Conservation (phyloP, 2,329 filamentous ascomycete genomes). For the Xylaria digitata region DNA sequence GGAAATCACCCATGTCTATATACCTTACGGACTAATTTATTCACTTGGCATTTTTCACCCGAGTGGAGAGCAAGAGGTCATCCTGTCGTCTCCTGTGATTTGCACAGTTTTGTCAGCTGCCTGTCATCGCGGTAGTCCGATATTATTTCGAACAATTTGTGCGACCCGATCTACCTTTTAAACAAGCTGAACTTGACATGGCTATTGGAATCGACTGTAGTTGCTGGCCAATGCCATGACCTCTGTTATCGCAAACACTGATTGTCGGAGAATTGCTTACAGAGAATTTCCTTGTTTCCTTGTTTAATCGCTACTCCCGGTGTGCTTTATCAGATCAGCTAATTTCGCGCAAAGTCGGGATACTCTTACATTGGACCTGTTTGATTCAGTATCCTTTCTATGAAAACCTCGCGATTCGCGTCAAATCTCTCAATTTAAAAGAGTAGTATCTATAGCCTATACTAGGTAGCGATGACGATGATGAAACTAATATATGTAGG, state of each 20-base stretch:
- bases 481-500: not conserved
- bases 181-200: no score
- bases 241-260: not conserved
- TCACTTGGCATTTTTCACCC: not conserved
- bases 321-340: not conserved
- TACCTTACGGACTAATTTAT: slow-evolving; percentile 8
- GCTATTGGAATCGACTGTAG: no score
- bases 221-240: not conserved
- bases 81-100: no score
- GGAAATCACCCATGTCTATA: slow-evolving; percentile 7
- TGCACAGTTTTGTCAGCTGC: no score
- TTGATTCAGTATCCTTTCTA: not conserved
- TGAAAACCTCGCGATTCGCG: no score
- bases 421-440: no score
- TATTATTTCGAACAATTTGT: not conserved
- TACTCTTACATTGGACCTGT: not conserved
- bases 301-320: not conserved
- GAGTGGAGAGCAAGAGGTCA: not conserved
- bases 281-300: no score
- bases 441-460: no score
- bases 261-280: not conserved
- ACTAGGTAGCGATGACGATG: no score
- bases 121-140: no score
- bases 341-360: not conserved
- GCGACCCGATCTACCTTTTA: not conserved